These are phyloP conservation scores for Amauroascus niger DNA, from an alignment of 2,329 filamentous ascomycete genomes.

Conservation along the genomic window DNA sequence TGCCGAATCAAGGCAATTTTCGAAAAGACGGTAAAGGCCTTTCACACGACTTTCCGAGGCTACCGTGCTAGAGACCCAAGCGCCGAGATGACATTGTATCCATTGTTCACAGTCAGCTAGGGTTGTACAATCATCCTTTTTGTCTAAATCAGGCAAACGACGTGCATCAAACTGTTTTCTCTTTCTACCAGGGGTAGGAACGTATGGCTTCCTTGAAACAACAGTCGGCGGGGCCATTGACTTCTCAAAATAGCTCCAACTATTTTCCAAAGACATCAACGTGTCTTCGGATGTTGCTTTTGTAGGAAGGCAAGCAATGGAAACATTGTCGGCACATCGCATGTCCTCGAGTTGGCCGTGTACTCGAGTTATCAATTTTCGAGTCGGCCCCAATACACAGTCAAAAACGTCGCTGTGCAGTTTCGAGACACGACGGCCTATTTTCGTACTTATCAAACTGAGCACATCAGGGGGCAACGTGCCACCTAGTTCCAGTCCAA, in stretches of 20 bases:
- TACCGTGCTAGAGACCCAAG: constrained; percentile 1
- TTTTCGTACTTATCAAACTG: constrained; percentile 37
- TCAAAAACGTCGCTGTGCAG: constrained; percentile 21
- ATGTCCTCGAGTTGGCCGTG: background rate
- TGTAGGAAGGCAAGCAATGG: background rate
- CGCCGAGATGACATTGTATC: constrained; percentile 8
- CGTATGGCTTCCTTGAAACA: too few relatives aligned
- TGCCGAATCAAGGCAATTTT: background rate
- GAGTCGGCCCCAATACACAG: constrained; percentile 14
- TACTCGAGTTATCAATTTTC: background rate
- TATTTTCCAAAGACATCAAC: background rate
- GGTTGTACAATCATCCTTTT: background rate
- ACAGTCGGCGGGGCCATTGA: background rate
- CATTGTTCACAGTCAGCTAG: constrained; percentile 13
- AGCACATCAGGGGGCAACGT: constrained; percentile 26
- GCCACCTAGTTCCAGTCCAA: constrained; percentile 15
- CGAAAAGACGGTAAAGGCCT: background rate
- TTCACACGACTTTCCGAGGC: background rate
- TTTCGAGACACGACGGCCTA: constrained; percentile 38
- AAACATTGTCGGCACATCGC: background rate
- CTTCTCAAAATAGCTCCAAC: background rate
- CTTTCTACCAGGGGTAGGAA: background rate
- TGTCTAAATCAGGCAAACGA: background rate
- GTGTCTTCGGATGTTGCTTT: background rate
- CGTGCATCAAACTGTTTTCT: background rate